Percentiles rank a stretch among this genome's conserved stretches.
Conservation (phyloP, 345 rosid species). For the Brassica carinata region DNA sequence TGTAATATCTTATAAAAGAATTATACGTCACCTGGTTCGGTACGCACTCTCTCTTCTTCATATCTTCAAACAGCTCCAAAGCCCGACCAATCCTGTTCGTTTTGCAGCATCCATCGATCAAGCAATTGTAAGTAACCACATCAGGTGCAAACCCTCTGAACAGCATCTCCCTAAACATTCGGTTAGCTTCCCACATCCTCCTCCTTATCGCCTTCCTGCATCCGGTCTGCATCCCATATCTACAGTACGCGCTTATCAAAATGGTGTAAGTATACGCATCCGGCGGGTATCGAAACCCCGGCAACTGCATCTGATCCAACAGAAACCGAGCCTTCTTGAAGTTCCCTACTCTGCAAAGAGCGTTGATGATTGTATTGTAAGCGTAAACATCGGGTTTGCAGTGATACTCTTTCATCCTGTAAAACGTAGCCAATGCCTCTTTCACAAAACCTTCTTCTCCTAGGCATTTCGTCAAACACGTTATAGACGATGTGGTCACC, state of each 20-base stretch:
- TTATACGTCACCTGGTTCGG: slow-evolving; percentile 75
- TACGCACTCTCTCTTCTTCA: slow-evolving; percentile 65
- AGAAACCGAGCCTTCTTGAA: slow-evolving; percentile 78
- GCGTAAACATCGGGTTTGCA: slow-evolving; percentile 83
- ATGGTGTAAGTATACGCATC: slow-evolving; percentile 73
- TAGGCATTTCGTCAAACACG: slow-evolving; percentile 92
- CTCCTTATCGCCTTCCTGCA: slow-evolving; percentile 78
- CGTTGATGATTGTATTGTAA: slow-evolving; percentile 65
- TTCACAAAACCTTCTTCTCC: slow-evolving; percentile 84
- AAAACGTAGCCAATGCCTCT: slow-evolving; percentile 66
- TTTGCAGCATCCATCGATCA: slow-evolving; percentile 89
- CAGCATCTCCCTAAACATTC: slow-evolving; percentile 76
- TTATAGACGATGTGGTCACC: slow-evolving; percentile 48
- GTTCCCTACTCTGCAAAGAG: slow-evolving; percentile 78
- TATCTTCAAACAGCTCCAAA: slow-evolving; percentile 72
- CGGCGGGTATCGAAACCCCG: slow-evolving; percentile 73
- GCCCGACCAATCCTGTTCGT: slow-evolving; percentile 73
- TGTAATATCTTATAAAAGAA: slow-evolving; percentile 75
- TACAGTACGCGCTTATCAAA: slow-evolving; percentile 77
- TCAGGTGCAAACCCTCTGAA: slow-evolving; percentile 80
- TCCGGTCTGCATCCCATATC: slow-evolving; percentile 78
- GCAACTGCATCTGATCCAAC: slow-evolving; percentile 83
- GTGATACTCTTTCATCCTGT: slow-evolving; percentile 70
- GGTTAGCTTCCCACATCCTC: slow-evolving; percentile 87
- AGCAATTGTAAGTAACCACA: slow-evolving; percentile 83